Percentiles rank a stretch among this genome's conserved stretches.
Conservation (phyloP, 2,329 filamentous ascomycete species). For the Talaromyces pinophilus region DNA sequence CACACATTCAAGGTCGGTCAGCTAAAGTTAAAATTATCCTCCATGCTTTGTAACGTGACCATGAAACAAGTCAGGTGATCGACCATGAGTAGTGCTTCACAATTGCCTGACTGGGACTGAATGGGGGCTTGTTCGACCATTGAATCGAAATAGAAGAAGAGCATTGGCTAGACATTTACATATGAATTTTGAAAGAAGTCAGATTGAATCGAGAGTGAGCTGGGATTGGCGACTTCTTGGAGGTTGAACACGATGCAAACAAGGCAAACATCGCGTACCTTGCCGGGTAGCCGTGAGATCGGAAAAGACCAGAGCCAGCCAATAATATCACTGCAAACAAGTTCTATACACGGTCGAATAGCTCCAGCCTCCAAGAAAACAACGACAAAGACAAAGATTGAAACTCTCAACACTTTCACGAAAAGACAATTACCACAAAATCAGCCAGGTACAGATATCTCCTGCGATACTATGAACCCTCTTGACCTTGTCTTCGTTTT, state of each 20-base stretch:
- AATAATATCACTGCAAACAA: neutral
- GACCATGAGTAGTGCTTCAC: neutral
- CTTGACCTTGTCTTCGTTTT: neutral
- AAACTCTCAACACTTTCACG: neutral
- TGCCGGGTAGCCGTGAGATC: neutral
- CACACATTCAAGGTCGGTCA: neutral
- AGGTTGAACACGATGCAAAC: neutral
- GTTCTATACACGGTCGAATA: neutral
- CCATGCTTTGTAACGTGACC: neutral
- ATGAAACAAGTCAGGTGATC: neutral
- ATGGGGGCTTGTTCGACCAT: neutral
- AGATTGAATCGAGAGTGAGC: neutral
- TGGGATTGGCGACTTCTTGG: neutral
- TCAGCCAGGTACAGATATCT: neutral
- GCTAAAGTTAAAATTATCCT: neutral
- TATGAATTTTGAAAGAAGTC: neutral
- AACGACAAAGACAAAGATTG: constrained; percentile 4
- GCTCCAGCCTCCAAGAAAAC: constrained; percentile 5
- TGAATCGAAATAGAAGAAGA: neutral
- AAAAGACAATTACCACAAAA: neutral
- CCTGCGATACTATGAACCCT: too few relatives aligned
- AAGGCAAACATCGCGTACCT: neutral
- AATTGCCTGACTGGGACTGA: neutral
- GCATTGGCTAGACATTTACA: neutral
- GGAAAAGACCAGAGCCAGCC: neutral